phyloP scores from a whole-genome alignment of 140 eudicot species.

The Ambrosia hybrid region DNA sequence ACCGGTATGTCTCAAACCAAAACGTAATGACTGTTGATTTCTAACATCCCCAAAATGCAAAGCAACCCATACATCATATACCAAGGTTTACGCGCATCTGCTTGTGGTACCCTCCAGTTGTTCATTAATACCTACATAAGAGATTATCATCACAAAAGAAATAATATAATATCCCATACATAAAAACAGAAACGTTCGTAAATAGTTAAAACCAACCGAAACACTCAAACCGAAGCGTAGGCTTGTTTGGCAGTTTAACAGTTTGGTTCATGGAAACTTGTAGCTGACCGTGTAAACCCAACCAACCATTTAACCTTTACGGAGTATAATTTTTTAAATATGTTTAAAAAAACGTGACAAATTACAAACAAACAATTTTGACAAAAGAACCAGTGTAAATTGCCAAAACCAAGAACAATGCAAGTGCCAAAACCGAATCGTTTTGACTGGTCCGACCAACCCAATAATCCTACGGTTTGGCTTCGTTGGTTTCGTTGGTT shows the following conservation, averaged over 20 bases:
- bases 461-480: neutral
- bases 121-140: slow-evolving; percentile 9
- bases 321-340: neutral
- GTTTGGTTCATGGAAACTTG: neutral
- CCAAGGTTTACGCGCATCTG: neutral
- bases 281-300: neutral
- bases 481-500: neutral
- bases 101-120: neutral
- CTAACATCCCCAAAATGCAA: no score
- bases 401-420: neutral
- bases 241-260: neutral
- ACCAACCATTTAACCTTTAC: neutral
- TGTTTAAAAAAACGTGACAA: neutral
- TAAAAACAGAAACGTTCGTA: neutral
- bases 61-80: no score
- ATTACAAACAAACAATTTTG: neutral
- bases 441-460: neutral
- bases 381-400: neutral
- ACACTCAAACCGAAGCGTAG: no score
- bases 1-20: no score
- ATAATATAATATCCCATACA: neutral
- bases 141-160: neutral
- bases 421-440: neutral
- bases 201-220: neutral
- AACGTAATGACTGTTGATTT: no score